Evolutionary conservation across 768 basidiomycete species (phyloP).

Genomic region (Lentinula boryana): DNA sequence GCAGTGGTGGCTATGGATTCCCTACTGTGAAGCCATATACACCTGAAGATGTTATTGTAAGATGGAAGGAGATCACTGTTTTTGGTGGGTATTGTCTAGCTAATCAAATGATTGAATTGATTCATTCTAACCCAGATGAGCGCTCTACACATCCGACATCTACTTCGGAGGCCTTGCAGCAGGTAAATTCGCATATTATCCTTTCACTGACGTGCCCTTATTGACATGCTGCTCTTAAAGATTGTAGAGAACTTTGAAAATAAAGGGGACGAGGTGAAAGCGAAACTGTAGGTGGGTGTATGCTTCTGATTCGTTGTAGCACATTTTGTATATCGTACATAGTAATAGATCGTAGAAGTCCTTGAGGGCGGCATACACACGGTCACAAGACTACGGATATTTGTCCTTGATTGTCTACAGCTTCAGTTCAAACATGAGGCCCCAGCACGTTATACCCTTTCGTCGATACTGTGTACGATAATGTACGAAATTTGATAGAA

Average conservation of each 20-base stretch:
- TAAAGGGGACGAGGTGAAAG: constrained; percentile 36
- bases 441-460: neutral
- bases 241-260: constrained; percentile 49
- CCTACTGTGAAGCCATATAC: constrained; percentile 67
- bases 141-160: constrained; percentile 78
- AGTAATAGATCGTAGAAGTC: neutral
- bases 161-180: constrained; percentile 70
- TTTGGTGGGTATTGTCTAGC: constrained; percentile 52
- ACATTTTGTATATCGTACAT: no score
- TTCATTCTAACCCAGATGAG: constrained; percentile 41
- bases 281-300: constrained; percentile 38
- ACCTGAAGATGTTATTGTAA: constrained; percentile 73
- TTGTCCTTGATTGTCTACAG: neutral
- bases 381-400: neutral
- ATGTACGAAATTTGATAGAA: neutral
- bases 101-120: neutral
- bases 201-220: neutral
- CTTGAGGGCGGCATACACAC: neutral
- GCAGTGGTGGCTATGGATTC: constrained; percentile 84
- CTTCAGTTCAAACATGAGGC: neutral
- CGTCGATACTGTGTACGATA: neutral
- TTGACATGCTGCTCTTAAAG: constrained; percentile 14
- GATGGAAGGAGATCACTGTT: constrained; percentile 80
- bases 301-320: no score
- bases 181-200: constrained; percentile 34